These are phyloP conservation scores for Straminergon stramineum DNA, from an alignment of 225 moss, liverwort and hornwort genomes.

Conservation along the genomic window DNA sequence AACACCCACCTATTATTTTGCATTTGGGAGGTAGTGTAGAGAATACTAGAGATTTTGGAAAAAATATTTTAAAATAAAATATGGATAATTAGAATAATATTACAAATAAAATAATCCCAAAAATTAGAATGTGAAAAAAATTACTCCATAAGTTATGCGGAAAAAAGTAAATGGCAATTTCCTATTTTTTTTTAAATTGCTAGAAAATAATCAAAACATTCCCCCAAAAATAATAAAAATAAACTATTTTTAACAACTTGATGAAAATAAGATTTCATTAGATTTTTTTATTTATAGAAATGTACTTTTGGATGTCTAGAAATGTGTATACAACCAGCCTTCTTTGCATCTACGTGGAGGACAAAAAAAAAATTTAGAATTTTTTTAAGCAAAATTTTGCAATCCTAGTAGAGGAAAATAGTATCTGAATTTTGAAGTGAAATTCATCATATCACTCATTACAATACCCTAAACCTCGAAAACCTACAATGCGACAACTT, in stretches of 20 bases:
- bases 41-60: fast-evolving
- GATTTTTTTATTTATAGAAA: background rate
- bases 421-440: background rate
- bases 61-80: background rate
- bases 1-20: background rate
- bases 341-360: background rate
- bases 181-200: background rate
- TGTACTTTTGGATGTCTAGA: background rate
- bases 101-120: fast-evolving
- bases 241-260: background rate
- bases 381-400: background rate
- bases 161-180: background rate
- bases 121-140: background rate
- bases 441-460: background rate
- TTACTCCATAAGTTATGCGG: background rate
- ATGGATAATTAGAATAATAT: background rate
- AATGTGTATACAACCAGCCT: background rate
- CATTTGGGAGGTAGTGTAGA: fast-evolving
- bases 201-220: background rate
- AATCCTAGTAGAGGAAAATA: background rate
- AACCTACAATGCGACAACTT: background rate
- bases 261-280: background rate
- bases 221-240: fast-evolving
- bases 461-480: background rate
- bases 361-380: background rate